A percentile compares a stretch with the other conserved stretches of the same genome.
Conservation (phyloP, 139 green algal species). For the Chlamydomonas sp. region DNA sequence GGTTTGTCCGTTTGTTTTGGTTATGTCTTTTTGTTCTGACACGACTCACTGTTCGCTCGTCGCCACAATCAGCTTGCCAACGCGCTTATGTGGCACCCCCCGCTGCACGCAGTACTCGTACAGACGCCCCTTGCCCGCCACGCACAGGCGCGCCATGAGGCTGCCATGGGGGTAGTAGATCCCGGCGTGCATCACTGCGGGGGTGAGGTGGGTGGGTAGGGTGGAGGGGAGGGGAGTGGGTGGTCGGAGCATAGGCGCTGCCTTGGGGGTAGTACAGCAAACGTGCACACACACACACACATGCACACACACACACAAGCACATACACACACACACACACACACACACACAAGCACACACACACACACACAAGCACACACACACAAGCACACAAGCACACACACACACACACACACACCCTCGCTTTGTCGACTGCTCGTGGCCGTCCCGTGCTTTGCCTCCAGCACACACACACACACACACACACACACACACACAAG, state of each 20-base stretch:
- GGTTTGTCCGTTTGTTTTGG: slow-evolving; percentile 2
- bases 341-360: too few species aligned
- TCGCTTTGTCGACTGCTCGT: too few species aligned
- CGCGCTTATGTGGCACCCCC: slow-evolving; percentile 40
- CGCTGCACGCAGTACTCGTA: slow-evolving; percentile 55
- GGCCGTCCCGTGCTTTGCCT: neutral
- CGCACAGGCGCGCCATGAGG: slow-evolving; percentile 72
- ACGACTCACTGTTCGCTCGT: slow-evolving; percentile 8
- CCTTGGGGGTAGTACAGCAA: neutral
- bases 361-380: too few species aligned
- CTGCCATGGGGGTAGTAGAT: slow-evolving; percentile 76
- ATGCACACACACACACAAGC: too few species aligned
- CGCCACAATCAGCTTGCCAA: slow-evolving; percentile 79
- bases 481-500: too few species aligned
- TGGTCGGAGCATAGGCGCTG: neutral
- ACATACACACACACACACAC: too few species aligned
- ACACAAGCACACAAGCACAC: too few species aligned
- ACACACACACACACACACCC: too few species aligned
- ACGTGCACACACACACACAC: too few species aligned
- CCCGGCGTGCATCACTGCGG: slow-evolving; percentile 57
- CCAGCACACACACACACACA: too few species aligned
- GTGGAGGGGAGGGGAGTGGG: slow-evolving; percentile 17
- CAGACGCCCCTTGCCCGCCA: slow-evolving; percentile 58
- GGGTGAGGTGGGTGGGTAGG: neutral
- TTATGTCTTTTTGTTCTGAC: neutral